These are phyloP conservation scores for Phragmites australis DNA, from an alignment of 176 grass and related monocot genomes.

Conservation along the genomic window DNA sequence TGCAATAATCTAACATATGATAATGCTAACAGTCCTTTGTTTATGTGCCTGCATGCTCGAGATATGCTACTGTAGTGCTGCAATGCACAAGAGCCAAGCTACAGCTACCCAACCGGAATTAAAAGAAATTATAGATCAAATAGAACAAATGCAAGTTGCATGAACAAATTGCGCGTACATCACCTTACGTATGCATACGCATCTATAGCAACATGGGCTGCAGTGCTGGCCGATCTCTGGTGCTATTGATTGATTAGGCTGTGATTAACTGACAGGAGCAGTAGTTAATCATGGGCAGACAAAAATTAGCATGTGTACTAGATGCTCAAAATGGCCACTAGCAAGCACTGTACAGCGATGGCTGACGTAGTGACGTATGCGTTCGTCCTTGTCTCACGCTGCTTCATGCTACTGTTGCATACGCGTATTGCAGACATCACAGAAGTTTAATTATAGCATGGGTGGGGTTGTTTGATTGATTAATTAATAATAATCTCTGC, in stretches of 20 bases:
- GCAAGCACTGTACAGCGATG: slow-evolving; percentile 10
- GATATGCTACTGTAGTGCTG: not conserved
- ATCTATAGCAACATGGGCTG: not conserved
- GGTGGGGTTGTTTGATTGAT: slow-evolving; percentile 13
- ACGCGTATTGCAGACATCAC: slow-evolving; percentile 12
- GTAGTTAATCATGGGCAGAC: not conserved
- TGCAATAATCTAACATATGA: slow-evolving; percentile 11
- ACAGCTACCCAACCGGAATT: slow-evolving; percentile 6
- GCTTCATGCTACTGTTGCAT: slow-evolving; percentile 27
- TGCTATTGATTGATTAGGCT: not conserved
- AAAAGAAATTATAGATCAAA: not conserved
- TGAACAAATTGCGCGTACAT: not conserved
- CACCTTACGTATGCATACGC: too few relatives aligned
- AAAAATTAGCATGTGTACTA: slow-evolving; percentile 8
- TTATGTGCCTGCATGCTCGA: slow-evolving; percentile 34
- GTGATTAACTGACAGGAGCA: not conserved
- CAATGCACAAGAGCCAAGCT: slow-evolving; percentile 8
- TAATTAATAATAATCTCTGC: not conserved
- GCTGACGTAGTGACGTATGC: slow-evolving; percentile 5
- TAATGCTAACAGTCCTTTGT: too few relatives aligned
- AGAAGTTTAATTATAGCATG: not conserved
- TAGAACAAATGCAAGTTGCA: slow-evolving; percentile 1
- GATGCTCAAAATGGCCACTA: slow-evolving; percentile 19
- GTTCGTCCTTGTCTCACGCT: slow-evolving; percentile 36
- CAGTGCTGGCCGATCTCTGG: slow-evolving; percentile 27